phyloP scores from a whole-genome alignment of 495 filamentous ascomycete species.

The Cudoniella acicularis region DNA sequence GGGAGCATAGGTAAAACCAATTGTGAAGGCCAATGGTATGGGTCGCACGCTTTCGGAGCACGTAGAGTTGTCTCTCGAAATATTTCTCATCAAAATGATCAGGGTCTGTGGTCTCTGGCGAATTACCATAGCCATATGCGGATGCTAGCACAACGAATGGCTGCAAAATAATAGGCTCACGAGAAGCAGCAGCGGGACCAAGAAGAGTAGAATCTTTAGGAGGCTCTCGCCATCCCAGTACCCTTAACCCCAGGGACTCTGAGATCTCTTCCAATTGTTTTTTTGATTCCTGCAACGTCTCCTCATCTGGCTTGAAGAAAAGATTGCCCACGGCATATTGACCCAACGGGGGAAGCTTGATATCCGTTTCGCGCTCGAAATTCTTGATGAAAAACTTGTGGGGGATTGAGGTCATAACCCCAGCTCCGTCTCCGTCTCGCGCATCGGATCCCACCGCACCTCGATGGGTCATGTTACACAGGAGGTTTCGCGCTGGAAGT shows the following conservation, averaged over 20 bases:
- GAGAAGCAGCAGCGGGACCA: conserved; percentile 86
- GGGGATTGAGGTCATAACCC: conserved; percentile 99
- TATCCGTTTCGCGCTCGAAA: conserved; percentile 83
- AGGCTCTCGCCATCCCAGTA: conserved; percentile 95
- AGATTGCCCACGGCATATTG: conserved; percentile 98
- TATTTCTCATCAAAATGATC: conserved; percentile 76
- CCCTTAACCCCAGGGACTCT: conserved; percentile 78
- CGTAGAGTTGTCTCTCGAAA: conserved; percentile 92
- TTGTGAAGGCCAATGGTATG: conserved; percentile 94
- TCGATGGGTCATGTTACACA: conserved; percentile 99
- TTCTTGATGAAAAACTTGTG: conserved; percentile 99
- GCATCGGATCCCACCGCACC: conserved; percentile 97
- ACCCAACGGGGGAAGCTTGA: conserved; percentile 80
- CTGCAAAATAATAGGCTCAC: conserved; percentile 92
- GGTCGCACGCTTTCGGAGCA: conserved; percentile 91
- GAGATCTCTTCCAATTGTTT: conserved; percentile 89
- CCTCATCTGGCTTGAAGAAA: conserved; percentile 96
- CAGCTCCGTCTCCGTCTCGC: conserved; percentile 95
- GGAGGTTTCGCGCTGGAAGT: conserved; percentile 72
- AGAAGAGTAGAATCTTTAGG: conserved; percentile 89
- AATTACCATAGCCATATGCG: conserved; percentile 81
- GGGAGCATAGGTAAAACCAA: conserved; percentile 98
- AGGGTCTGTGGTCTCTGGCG: conserved; percentile 74
- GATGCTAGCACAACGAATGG: conserved; percentile 89
- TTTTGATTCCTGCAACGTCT: conserved; percentile 82